These are phyloP conservation scores for Boletus fagicola DNA, from an alignment of 768 basidiomycete species.

Conservation along the genomic window DNA sequence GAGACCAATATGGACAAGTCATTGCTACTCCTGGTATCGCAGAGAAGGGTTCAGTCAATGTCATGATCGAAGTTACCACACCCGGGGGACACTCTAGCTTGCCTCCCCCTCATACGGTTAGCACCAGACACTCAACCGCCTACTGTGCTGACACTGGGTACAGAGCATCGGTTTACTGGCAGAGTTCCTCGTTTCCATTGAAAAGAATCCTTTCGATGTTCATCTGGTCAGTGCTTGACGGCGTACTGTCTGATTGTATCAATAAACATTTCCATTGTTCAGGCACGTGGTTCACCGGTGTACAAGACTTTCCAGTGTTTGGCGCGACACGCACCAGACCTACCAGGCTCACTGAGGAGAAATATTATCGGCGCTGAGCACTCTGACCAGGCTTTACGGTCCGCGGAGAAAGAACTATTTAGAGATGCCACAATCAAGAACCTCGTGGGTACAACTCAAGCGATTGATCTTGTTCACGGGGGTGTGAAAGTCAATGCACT, in stretches of 20 bases:
- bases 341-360: slow-evolving; percentile 48
- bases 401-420: slow-evolving; percentile 48
- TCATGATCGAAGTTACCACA: slow-evolving; percentile 60
- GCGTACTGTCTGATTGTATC: neutral
- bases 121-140: slow-evolving; percentile 8
- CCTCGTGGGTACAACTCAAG: slow-evolving; percentile 70
- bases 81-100: slow-evolving; percentile 86
- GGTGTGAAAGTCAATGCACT: slow-evolving; percentile 78
- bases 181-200: slow-evolving; percentile 62
- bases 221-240: slow-evolving; percentile 43
- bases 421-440: slow-evolving; percentile 41
- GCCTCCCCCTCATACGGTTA: slow-evolving; percentile 77
- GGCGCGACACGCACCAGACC: slow-evolving; percentile 55
- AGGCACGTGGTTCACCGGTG: slow-evolving; percentile 57
- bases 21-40: slow-evolving; percentile 63
- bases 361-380: slow-evolving; percentile 46
- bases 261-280: neutral
- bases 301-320: slow-evolving; percentile 65
- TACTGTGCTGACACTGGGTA: slow-evolving; percentile 9
- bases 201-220: slow-evolving; percentile 57
- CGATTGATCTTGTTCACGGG: slow-evolving; percentile 67
- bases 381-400: slow-evolving; percentile 50
- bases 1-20: slow-evolving; percentile 48
- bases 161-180: slow-evolving; percentile 83
- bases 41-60: slow-evolving; percentile 72